These are phyloP conservation scores for Podaxis pistillaris DNA, from an alignment of 768 basidiomycete genomes.

Conservation along the genomic window DNA sequence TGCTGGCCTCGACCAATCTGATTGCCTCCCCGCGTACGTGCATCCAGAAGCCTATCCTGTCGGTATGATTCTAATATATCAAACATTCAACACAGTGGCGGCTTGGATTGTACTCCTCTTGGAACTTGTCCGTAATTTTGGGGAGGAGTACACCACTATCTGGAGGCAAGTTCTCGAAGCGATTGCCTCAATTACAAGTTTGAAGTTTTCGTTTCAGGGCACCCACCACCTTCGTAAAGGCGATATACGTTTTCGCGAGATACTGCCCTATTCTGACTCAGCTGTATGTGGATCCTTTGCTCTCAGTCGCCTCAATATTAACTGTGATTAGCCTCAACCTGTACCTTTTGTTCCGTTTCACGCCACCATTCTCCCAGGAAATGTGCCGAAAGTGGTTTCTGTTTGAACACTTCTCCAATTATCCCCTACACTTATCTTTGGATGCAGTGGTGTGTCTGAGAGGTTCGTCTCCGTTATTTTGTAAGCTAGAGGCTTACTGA, in stretches of 20 bases:
- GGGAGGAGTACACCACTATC: neutral
- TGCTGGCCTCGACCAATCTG: too few relatives aligned
- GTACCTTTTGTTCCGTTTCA: neutral
- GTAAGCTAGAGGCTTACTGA: neutral
- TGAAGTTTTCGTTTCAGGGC: neutral
- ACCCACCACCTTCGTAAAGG: neutral
- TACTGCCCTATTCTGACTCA: neutral
- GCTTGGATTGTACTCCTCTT: neutral
- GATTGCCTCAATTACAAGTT: too few relatives aligned
- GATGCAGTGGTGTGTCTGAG: neutral
- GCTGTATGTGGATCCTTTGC: neutral
- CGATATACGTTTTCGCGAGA: neutral
- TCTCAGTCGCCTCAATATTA: too few relatives aligned
- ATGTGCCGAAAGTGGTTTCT: slow-evolving; percentile 3
- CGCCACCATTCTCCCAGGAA: neutral
- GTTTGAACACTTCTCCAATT: neutral
- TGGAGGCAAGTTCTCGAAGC: neutral
- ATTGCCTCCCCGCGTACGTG: too few relatives aligned
- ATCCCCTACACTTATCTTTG: neutral
- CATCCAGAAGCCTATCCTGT: too few relatives aligned
- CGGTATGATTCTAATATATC: too few relatives aligned
- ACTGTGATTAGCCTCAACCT: neutral
- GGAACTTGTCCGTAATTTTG: neutral
- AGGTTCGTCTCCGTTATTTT: slow-evolving; percentile 6
- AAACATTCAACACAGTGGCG: neutral